Base-by-base conservation (phyloP, 2,329 filamentous ascomycete genomes). In the Ophiostoma fasciatum region DNA sequence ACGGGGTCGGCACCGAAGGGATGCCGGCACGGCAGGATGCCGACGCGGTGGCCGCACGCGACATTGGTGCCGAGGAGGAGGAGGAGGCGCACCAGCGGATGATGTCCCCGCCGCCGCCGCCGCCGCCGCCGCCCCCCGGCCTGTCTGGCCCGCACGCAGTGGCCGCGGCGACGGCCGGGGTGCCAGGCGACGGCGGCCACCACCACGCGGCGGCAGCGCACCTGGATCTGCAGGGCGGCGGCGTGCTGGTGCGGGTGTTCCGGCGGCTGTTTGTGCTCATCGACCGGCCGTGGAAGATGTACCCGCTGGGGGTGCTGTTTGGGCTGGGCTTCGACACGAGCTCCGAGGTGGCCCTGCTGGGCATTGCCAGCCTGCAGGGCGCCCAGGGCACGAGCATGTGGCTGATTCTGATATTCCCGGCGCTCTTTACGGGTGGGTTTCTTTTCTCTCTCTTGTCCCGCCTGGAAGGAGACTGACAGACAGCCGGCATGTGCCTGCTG, bases 251-350 rank as follows among this genome's bases (percentile, higher is more conserved):
- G 19, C 62, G 64, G 1, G 51, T 90, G 2, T 72, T 94, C 36
- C 74, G 79, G 39, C 71, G 64, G 42, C 65, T 92, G 42, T 94
- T 96, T 57, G 74, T 72, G 28, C 61, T 92, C 18, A 66, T 79
- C 22, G 73, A 79, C 47, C 60, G 71, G 5, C 80, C 82, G 0
- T 96, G 88, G 88, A 96, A 96, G 56, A 94, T 94, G 85, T 90
- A 92, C 46, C 85, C 84, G 0, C 62, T 94, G 0, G 88, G 88
- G 0, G 67, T 96, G 0, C 61, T 96, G 5, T 96, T 88, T 49
- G 90, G 88, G 0, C 64, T 96, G 0, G 90, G 88, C 0, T 96
- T 98, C 53, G 90, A 96, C 53, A 96, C 90, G 0, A 92, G 82
- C 28, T 93, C 83, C 7, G 88, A 98, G 55, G 82, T 96, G 49